These are phyloP conservation scores for Sporisorium scitamineum DNA, from an alignment of 1,284 basidiomycete species.

Conservation along the genomic window DNA sequence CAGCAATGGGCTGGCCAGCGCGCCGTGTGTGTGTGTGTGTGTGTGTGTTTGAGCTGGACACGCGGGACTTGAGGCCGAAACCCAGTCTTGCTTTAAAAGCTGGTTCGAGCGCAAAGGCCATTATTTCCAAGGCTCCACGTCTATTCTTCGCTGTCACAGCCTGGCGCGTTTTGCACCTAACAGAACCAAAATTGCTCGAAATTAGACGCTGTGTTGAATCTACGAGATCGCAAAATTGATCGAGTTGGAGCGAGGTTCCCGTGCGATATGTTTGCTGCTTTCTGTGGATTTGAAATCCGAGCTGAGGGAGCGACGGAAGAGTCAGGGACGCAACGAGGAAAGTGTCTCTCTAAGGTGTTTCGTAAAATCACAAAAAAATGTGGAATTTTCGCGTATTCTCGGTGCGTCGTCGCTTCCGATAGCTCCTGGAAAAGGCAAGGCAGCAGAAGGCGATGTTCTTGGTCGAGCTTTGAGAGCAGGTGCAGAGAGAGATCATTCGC, in stretches of 20 bases:
- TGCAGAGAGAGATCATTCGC: constrained; percentile 7
- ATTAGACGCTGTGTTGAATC: neutral
- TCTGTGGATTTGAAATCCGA: constrained; percentile 23
- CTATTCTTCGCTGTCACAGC: constrained; percentile 16
- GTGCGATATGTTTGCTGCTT: constrained; percentile 19
- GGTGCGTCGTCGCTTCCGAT: constrained; percentile 21
- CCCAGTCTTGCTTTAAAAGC: constrained; percentile 11
- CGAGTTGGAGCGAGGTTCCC: neutral
- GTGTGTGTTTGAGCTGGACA: constrained; percentile 16
- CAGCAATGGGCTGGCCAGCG: constrained; percentile 3
- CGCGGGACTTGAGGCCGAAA: constrained; percentile 7
- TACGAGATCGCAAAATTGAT: constrained; percentile 13
- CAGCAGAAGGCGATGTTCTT: constrained; percentile 23
- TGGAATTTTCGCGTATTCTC: constrained; percentile 31
- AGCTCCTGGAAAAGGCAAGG: constrained; percentile 7
- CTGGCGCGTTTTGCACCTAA: constrained; percentile 15
- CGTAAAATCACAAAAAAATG: constrained; percentile 1
- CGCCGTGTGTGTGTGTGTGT: constrained; percentile 7
- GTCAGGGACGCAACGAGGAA: constrained; percentile 7
- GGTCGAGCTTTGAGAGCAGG: constrained; percentile 9
- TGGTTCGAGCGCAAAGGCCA: constrained; percentile 39
- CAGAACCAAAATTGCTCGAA: neutral
- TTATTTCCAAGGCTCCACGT: constrained; percentile 43
- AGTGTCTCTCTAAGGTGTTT: neutral
- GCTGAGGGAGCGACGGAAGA: constrained; percentile 12